Base-by-base conservation (phyloP, 352 stramenopile genomes). In the Phytophthora hybrid region DNA sequence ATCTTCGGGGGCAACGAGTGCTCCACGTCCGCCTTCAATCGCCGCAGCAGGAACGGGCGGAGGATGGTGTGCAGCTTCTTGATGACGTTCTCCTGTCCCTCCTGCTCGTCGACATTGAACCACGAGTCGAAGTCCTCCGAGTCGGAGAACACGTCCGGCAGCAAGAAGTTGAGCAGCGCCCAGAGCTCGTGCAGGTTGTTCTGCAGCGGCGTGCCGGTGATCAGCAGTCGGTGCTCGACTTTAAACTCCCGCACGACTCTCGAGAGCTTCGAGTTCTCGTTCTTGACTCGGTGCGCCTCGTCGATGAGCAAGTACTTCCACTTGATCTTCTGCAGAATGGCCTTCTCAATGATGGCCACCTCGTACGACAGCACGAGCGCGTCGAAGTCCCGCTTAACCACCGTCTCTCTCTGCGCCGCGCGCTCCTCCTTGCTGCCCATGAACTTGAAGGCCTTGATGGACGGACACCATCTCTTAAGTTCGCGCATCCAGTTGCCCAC, bases 101-200 rank as follows among this genome's bases (percentile, higher is more conserved):
- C 88, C 73, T 97, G 88, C 69, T 99, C 97, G 65, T 99, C 95
- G 7, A 99, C 87, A 73, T 99, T 99, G 73, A 99, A 99, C 97
- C 98, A 99, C 66, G 98, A 92, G 79, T 99, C 98, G 62, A 99
- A 99, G 71, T 99, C 97, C 21, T 99, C 98, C 10, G 96, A 86
- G 61, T 96, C 98, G 1, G 90, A 96, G 79, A 99, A 99, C 37
- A 94, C 82, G 53, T 85, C 83, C 0, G 87, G 91, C 59, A 99
- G 89, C 46, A 99, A 85, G 80, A 99, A 99, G 85, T 99, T 99
- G n/a, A 99, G 85, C 68, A 99, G 79, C 19, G 98, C 98, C 98
- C 98, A 99, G 4, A 99, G 87, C 84, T 99, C 98, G 75, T 99
- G 98, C 55, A 99, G 85, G 76, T 99, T 99, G 85, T 99, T 99